Evolutionary conservation across 2,329 filamentous ascomycete species (phyloP).

Genomic region (Pleoardoris graminearum): DNA sequence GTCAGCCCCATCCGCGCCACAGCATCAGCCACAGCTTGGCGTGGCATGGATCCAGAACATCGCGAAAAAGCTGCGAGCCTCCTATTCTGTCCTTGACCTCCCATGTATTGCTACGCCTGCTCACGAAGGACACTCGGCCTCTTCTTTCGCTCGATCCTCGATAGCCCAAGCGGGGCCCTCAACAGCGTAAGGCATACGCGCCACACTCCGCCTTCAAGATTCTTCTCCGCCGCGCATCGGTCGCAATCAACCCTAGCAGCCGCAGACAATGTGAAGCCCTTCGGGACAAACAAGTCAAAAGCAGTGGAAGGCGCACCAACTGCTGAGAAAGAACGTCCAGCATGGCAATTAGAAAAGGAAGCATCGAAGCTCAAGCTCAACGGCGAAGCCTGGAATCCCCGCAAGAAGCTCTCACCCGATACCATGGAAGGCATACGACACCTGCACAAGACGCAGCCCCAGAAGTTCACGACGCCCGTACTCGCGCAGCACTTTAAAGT

Average conservation of each 20-base stretch:
- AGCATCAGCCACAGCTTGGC: neutral
- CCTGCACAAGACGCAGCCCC: conserved; percentile 75
- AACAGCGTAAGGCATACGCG: conserved; percentile 8
- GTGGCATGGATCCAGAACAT: too few relatives aligned
- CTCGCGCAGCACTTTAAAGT: conserved; percentile 81
- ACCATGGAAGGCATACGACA: conserved; percentile 87
- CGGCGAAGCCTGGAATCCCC: conserved; percentile 74
- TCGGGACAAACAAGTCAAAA: conserved; percentile 38
- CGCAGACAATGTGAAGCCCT: conserved; percentile 19
- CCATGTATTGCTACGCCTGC: conserved; percentile 37
- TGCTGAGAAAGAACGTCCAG: conserved; percentile 45
- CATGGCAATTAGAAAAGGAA: conserved; percentile 77
- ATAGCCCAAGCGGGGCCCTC: conserved; percentile 6
- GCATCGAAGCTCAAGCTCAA: conserved; percentile 78
- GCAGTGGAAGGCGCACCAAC: too few relatives aligned
- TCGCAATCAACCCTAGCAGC: neutral
- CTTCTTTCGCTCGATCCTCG: conserved; percentile 25
- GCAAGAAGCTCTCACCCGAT: conserved; percentile 87
- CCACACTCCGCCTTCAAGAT: conserved; percentile 17
- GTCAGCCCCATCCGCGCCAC: neutral
- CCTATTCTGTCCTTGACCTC: conserved; percentile 1
- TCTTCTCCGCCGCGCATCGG: conserved; percentile 17
- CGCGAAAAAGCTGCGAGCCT: conserved; percentile 14
- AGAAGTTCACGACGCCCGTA: conserved; percentile 72
- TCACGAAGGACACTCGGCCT: conserved; percentile 26